Evolutionary conservation across 345 rosid genomes (phyloP).

Genomic region (Gossypium australe): DNA sequence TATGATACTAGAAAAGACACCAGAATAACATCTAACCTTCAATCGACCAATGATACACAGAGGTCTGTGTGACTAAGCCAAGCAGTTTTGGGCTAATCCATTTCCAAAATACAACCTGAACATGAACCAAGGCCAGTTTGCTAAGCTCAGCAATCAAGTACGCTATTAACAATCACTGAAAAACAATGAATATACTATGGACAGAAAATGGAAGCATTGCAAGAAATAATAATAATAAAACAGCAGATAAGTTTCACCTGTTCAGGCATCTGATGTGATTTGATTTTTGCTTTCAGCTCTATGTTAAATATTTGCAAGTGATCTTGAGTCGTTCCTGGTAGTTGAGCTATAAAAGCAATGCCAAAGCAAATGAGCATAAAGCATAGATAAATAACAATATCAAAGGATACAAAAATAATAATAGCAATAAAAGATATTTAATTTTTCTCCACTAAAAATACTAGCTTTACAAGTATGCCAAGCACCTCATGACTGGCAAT

Average conservation of each 20-base stretch:
- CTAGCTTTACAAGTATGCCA: background rate
- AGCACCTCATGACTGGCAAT: background rate
- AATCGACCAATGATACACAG: slow-evolving; percentile 97
- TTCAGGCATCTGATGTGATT: slow-evolving; percentile 97
- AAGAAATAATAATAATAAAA: slow-evolving; percentile 6
- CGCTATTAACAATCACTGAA: background rate
- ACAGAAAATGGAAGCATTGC: background rate
- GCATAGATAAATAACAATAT: background rate
- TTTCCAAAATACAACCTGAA: slow-evolving; percentile 94
- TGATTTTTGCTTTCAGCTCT: slow-evolving; percentile 89
- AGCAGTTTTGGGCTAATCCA: slow-evolving; percentile 92
- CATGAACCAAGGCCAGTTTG: slow-evolving; percentile 11
- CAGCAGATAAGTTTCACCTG: slow-evolving; percentile 44
- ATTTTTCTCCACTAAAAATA: background rate
- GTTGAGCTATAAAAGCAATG: slow-evolving; percentile 64
- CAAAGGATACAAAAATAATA: background rate
- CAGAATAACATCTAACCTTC: slow-evolving; percentile 55
- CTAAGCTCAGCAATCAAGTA: slow-evolving; percentile 3
- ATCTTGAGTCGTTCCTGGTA: slow-evolving; percentile 92
- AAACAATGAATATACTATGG: background rate
- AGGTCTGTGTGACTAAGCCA: slow-evolving; percentile 84
- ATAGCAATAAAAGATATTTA: background rate
- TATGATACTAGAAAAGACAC: slow-evolving; percentile 10
- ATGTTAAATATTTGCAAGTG: slow-evolving; percentile 98
- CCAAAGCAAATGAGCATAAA: slow-evolving; percentile 4